Evolutionary conservation across 371 early-diverging fungal genomes (phyloP).

Genomic region (Actinomucor elegans): DNA sequence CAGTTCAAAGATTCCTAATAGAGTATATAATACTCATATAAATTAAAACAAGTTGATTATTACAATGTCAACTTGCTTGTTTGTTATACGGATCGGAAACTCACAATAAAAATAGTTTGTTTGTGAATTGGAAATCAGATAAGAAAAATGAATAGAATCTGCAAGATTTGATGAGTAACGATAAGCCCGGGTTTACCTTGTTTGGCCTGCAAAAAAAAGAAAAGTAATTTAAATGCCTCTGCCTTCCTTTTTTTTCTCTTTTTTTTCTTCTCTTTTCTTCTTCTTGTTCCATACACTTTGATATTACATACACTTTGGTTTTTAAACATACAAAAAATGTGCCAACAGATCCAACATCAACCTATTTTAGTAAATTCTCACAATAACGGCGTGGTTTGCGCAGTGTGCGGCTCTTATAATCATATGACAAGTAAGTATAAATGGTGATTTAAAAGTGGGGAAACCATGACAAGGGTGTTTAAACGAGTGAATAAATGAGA

Average conservation of each 20-base stretch:
- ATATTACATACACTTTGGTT: too few species aligned
- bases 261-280: background rate
- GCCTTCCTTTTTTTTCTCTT: background rate
- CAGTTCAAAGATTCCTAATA: too few species aligned
- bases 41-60: too few species aligned
- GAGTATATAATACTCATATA: too few species aligned
- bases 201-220: slow-evolving; percentile 4
- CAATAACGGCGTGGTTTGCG: slow-evolving; percentile 12
- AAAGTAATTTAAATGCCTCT: too few species aligned
- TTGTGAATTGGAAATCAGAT: slow-evolving; percentile 4
- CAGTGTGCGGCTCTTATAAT: slow-evolving; percentile 32
- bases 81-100: too few species aligned
- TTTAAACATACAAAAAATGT: slow-evolving; percentile 1
- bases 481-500: background rate
- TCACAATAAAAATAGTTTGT: background rate
- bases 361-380: slow-evolving; percentile 2
- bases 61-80: too few species aligned
- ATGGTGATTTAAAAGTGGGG: too few species aligned
- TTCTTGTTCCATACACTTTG: background rate
- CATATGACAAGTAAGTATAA: slow-evolving; percentile 42
- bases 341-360: background rate
- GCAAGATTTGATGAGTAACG: slow-evolving; percentile 2
- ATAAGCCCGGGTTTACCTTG: slow-evolving; percentile 13
- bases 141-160: background rate
- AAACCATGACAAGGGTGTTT: too few species aligned